Base-by-base conservation (phyloP, 2,329 filamentous ascomycete species). In the Penicillium sp. region DNA sequence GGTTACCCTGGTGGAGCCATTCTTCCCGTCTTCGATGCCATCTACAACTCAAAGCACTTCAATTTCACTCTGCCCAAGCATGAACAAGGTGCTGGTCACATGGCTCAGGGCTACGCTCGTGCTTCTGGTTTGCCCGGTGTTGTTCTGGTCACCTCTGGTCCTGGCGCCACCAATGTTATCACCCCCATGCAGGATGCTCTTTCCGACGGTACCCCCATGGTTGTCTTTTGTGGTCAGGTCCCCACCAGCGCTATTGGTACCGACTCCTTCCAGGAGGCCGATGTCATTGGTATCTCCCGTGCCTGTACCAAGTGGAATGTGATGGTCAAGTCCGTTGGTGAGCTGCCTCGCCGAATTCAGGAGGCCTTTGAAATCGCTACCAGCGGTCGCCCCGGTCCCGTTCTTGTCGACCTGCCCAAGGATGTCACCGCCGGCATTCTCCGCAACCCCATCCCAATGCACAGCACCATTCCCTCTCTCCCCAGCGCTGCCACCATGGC, bases 301-400 rank as follows among this genome's bases (percentile, higher is more conserved):
- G 86, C 92, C 18, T 96, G 92, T 81, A 96, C 92, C 63, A 97
- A 97, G 79, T 99, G 94, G 94, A 97, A 97, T 66, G 90, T 95
- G 55, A 95, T 97, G 91, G 90, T 96, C 45, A 96, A 95, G 82
- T 93, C 87, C 72, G 86, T 96, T 50, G 91, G 90, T 46, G 94
- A 99, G 76, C 81, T 99, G 51, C 94, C 94, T 46, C 85, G 89
- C 65, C 85, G 93, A 60, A 97, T 97, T 70, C 96, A 96, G 73
- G 94, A 97, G 77, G 94, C 94, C 45, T 97, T 97, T 69, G 92
- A 97, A 77, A 97, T 97, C 69, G 94, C 94, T 38, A 97, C 90
- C 39, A 94, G 88, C 65, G 94, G 94, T 55, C 85, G 94, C 45
- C 94, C 94, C 13, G 94, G 94, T 23, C 94, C 94, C 26, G 94